phyloP scores from a whole-genome alignment of 139 green algal genomes.

The Microglena sp. region DNA sequence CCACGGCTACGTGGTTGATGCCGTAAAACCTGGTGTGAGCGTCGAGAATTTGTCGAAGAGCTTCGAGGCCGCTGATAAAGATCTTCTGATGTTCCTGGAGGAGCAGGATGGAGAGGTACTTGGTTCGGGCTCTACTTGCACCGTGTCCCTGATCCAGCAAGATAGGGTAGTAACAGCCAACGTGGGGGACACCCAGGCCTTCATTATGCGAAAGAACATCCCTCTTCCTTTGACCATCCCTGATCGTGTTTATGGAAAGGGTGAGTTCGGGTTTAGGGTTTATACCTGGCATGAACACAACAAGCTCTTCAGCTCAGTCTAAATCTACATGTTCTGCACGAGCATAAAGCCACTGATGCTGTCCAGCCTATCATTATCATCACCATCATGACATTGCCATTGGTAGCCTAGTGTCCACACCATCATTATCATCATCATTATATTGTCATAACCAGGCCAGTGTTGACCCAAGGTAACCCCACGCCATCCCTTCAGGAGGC shows the following conservation, averaged over 20 bases:
- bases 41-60: neutral
- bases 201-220: slow-evolving; percentile 8
- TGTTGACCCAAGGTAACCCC: no score
- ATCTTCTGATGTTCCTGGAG: slow-evolving; percentile 35
- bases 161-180: slow-evolving; percentile 21
- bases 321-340: no score
- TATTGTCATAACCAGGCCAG: no score
- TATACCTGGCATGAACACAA: neutral
- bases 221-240: slow-evolving; percentile 23
- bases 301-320: no score
- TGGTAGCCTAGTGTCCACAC: no score
- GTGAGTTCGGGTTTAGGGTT: neutral
- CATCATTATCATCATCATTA: no score
- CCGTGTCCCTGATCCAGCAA: slow-evolving; percentile 14
- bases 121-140: slow-evolving; percentile 7
- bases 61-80: slow-evolving; percentile 34
- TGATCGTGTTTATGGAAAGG: slow-evolving; percentile 46
- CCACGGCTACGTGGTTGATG: neutral
- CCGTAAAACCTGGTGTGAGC: neutral
- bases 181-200: slow-evolving; percentile 26
- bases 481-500: no score
- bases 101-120: slow-evolving; percentile 11
- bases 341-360: no score
- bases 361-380: no score
- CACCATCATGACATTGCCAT: no score